These are phyloP conservation scores for Zychaea mexicana DNA, from an alignment of 371 early-diverging fungal species.

Conservation along the genomic window DNA sequence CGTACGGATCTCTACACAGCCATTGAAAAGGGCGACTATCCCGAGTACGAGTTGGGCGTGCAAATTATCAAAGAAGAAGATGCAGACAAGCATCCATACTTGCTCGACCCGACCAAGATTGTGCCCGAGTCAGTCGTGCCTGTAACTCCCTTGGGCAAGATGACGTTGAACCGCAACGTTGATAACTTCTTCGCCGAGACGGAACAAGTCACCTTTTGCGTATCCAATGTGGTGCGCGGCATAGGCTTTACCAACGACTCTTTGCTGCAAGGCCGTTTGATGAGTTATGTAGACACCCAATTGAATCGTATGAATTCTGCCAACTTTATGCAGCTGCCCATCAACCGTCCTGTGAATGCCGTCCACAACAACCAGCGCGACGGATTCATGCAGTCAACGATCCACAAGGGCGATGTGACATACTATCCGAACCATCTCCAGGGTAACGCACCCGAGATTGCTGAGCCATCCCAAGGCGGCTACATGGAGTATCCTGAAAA, in stretches of 20 bases:
- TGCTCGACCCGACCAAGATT: conserved; percentile 87
- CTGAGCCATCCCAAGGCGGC: conserved; percentile 24
- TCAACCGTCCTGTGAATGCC: conserved; percentile 56
- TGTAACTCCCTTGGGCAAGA: conserved; percentile 59
- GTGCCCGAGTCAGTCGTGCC: conserved; percentile 63
- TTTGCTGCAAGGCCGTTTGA: conserved; percentile 80
- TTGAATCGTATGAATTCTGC: conserved; percentile 76
- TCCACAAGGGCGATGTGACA: conserved; percentile 30
- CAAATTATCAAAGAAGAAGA: conserved; percentile 78
- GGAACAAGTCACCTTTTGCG: conserved; percentile 82
- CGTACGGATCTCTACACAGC: conserved; percentile 76
- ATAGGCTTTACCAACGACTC: conserved; percentile 72
- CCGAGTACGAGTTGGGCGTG: conserved; percentile 74
- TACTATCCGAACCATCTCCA: conserved; percentile 34
- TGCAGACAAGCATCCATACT: conserved; percentile 76
- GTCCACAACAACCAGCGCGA: conserved; percentile 77
- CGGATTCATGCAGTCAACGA: conserved; percentile 66
- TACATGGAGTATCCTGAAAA: conserved; percentile 39
- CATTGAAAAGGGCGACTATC: conserved; percentile 74
- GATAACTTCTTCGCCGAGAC: conserved; percentile 84
- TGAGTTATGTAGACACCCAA: conserved; percentile 81
- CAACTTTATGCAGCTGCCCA: conserved; percentile 77
- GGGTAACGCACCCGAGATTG: conserved; percentile 32
- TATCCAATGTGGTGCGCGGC: conserved; percentile 76
- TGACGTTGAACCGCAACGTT: conserved; percentile 76